A percentile compares a stretch with the other conserved stretches of the same genome.
Conservation (phyloP, 1,284 basidiomycete species). For the Cutaneotrichosporon arboriforme region DNA sequence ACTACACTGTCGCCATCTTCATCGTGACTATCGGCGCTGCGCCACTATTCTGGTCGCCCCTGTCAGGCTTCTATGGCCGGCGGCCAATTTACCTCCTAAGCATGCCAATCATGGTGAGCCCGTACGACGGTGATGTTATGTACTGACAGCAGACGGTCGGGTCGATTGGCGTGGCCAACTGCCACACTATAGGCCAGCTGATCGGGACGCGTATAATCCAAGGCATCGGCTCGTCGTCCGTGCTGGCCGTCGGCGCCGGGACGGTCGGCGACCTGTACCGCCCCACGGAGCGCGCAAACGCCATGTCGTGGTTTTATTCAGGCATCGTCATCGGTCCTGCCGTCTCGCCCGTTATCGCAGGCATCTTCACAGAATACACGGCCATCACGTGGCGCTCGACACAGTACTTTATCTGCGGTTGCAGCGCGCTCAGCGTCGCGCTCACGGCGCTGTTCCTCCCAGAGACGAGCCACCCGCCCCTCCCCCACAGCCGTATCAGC, state of each 20-base stretch:
- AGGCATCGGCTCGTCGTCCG: constrained; percentile 52
- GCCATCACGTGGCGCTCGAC: constrained; percentile 59
- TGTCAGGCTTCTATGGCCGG: constrained; percentile 58
- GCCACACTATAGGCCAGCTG: constrained; percentile 52
- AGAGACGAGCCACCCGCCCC: constrained; percentile 61
- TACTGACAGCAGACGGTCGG: constrained; percentile 44
- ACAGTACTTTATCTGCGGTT: constrained; percentile 53
- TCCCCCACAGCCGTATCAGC: constrained; percentile 34
- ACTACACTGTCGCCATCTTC: constrained; percentile 54
- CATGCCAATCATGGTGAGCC: constrained; percentile 56
- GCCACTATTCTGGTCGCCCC: constrained; percentile 55
- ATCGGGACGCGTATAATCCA: constrained; percentile 62
- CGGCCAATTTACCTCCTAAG: constrained; percentile 57
- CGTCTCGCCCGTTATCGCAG: constrained; percentile 43
- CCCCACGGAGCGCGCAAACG: constrained; percentile 58
- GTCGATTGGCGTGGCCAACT: constrained; percentile 57
- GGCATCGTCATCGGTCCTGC: constrained; percentile 50
- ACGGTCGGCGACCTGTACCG: constrained; percentile 62
- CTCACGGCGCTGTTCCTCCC: constrained; percentile 57
- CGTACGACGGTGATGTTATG: background rate
- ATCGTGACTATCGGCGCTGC: constrained; percentile 44
- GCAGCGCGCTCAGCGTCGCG: constrained; percentile 51
- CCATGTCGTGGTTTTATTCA: constrained; percentile 59
- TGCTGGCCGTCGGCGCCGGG: constrained; percentile 58
- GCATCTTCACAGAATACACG: constrained; percentile 48